These are phyloP conservation scores for Rhododendron williamsianum DNA, from an alignment of 148 eudicot genomes.

Conservation along the genomic window DNA sequence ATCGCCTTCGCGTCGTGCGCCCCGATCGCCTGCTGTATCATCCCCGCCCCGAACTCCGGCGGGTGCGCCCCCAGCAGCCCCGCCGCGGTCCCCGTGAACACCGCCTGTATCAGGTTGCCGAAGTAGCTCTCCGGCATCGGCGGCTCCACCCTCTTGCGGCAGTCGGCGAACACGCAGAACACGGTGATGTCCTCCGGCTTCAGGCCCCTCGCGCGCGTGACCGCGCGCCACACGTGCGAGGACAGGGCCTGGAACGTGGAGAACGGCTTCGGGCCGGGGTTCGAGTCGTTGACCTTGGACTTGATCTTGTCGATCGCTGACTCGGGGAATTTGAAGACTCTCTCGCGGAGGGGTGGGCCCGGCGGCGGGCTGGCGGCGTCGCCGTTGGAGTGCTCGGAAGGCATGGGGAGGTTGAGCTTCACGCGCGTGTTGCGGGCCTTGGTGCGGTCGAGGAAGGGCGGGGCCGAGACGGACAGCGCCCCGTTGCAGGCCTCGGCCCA, in stretches of 20 bases:
- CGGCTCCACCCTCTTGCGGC: constrained; percentile 77
- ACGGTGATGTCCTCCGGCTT: constrained; percentile 74
- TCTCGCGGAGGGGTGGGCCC: constrained; percentile 52
- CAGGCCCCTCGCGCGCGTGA: constrained; percentile 72
- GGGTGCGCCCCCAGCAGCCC: constrained; percentile 56
- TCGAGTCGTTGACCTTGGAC: constrained; percentile 37
- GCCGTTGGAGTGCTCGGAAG: constrained; percentile 20
- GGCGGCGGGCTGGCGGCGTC: constrained; percentile 11
- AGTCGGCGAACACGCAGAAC: constrained; percentile 82
- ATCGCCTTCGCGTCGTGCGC: constrained; percentile 63
- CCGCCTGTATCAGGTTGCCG: constrained; percentile 86
- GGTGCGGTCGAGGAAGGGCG: constrained; percentile 82
- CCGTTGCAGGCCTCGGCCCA: constrained; percentile 81
- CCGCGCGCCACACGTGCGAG: constrained; percentile 74
- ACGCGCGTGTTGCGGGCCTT: constrained; percentile 78
- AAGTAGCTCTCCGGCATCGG: constrained; percentile 91
- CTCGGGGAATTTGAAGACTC: constrained; percentile 68
- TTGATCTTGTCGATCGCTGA: constrained; percentile 64
- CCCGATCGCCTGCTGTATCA: constrained; percentile 40
- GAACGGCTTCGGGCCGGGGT: constrained; percentile 28
- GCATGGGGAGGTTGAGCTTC: constrained; percentile 51
- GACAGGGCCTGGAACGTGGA: constrained; percentile 89
- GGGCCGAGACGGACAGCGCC: constrained; percentile 41
- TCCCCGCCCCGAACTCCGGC: constrained; percentile 51
- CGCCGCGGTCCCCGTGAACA: constrained; percentile 83